Evolutionary conservation across 805 yeast species (phyloP).

Genomic region (Ogataea pini): DNA sequence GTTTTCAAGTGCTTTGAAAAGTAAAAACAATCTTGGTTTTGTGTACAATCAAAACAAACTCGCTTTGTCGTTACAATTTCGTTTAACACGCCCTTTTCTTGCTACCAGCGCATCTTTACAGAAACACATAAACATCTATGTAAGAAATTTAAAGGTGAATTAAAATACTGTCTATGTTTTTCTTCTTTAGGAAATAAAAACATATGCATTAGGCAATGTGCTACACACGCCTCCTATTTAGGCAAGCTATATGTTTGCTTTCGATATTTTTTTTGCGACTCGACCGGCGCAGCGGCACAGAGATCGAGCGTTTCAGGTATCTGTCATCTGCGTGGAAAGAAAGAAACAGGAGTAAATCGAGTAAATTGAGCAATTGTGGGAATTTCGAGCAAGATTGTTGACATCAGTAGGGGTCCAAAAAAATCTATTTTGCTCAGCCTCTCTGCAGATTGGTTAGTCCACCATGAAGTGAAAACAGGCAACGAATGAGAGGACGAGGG

Average conservation of each 20-base stretch:
- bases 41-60: slow-evolving; percentile 1
- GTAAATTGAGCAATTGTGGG: background rate
- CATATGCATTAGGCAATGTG: slow-evolving; percentile 8
- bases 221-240: slow-evolving; percentile 5
- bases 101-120: background rate
- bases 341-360: background rate
- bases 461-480: no score
- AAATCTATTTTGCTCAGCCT: background rate
- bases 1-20: background rate
- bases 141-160: background rate
- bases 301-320: slow-evolving; percentile 5
- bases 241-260: slow-evolving; percentile 4
- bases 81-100: background rate
- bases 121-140: slow-evolving; percentile 1
- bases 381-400: background rate
- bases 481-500: no score
- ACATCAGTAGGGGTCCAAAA: background rate
- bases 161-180: slow-evolving; percentile 1
- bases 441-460: background rate
- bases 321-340: slow-evolving; percentile 2
- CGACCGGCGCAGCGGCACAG: slow-evolving; percentile 4
- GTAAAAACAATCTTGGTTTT: background rate
- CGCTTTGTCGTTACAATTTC: background rate
- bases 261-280: background rate
- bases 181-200: slow-evolving; percentile 7